Conservation (phyloP, 306 rosid species). For the Urtica urens region DNA sequence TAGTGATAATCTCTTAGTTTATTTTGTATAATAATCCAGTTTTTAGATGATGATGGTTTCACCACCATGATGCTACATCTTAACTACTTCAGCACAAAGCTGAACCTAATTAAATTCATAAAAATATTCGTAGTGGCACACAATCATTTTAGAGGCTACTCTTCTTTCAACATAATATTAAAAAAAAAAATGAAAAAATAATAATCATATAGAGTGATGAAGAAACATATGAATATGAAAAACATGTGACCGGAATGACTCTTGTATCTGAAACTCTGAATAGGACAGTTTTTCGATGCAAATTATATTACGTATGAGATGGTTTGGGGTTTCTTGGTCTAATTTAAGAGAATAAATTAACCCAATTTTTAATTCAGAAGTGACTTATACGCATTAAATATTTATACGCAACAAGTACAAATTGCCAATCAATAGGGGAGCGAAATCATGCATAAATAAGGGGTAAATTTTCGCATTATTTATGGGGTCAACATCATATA, state of each 20-base stretch:
- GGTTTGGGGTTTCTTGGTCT: slow-evolving; percentile 7
- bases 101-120: slow-evolving; percentile 18
- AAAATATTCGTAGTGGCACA: slow-evolving; percentile 17
- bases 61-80: slow-evolving; percentile 40
- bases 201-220: background rate
- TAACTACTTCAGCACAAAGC: slow-evolving; percentile 39
- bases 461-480: background rate
- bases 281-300: background rate
- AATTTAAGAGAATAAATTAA: background rate
- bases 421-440: slow-evolving; percentile 4
- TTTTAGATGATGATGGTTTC: slow-evolving; percentile 29
- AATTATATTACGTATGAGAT: background rate
- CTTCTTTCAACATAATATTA: slow-evolving; percentile 18
- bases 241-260: background rate
- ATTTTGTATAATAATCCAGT: slow-evolving; percentile 23
- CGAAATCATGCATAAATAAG: slow-evolving; percentile 10
- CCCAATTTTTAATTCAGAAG: background rate
- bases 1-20: slow-evolving; percentile 12
- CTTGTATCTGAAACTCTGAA: background rate
- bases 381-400: slow-evolving; percentile 4
- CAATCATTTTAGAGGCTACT: slow-evolving; percentile 18
- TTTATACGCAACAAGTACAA: background rate
- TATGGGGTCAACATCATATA: slow-evolving; percentile 5
- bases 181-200: background rate
- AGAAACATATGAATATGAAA: background rate